Evolutionary conservation across 2,329 filamentous ascomycete genomes (phyloP), one percentile per base, ranked within the genome.

Genomic region (Nemania bipapillata): DNA sequence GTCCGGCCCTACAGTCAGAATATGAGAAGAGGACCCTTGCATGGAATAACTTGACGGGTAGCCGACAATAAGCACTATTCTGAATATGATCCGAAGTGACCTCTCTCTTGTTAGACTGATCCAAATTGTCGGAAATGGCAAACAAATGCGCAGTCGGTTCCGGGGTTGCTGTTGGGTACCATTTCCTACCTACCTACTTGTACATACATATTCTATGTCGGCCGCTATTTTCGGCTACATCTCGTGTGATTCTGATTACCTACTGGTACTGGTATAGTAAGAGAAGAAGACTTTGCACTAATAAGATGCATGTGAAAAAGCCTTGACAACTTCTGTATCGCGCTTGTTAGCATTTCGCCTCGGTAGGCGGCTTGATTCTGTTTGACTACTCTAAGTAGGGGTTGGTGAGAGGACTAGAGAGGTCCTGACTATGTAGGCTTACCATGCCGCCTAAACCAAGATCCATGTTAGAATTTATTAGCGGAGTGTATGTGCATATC

Each of bases 111-210:
- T 32, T 55, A 59, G 62, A 40, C 53, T 49, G 54, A 50, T 30
- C 53, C 63, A 28, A 58, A 30, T 62, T 63, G 45, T 55, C 56
- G 50, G 65, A 54, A 61, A 53, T 32, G 35, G 50, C 35, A 53
- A 30, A 32, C 30, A 17, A 45, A 40, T 40, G 47, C 32, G 3
- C 37, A 35, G 30, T 62, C 59, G 35, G 49, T 26, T n/a, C 50
- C 49, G 37, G 17, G 37, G 12, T 32, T 35, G 22, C n/a, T 70
- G 49, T 17, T 63, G 58, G 20, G 30, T 32, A 32, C 9, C 30
- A 32, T 9, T 9, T 4, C 30, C 30, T 32, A 32, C 30, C 30
- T 32, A 32, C 30, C 40, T 45, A 45, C 40, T 3, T 28, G 20
- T n/a, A 42, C 17, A 45, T 45, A 20, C 15, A 9, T 20, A 28